A percentile compares a stretch with the other conserved stretches of the same genome.
Evolutionary conservation across 75 land plant species (phyloP).

Genomic region (Larix kaempferi): DNA sequence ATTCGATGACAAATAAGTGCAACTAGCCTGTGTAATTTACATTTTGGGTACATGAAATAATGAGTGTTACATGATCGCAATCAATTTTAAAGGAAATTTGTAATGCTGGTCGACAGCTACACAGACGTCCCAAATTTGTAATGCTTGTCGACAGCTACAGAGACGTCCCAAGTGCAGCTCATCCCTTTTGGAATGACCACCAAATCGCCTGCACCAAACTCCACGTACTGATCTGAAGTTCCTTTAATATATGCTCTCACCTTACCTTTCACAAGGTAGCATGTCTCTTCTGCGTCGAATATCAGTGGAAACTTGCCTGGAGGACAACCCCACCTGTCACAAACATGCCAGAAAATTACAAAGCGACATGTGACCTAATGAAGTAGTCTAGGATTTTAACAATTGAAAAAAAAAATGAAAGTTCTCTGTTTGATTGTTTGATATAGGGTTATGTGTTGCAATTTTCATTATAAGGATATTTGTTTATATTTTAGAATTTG

Average conservation of each 20-base stretch:
- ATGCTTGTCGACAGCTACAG: constrained; percentile 15
- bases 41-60: no score
- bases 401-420: no score
- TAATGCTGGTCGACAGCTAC: constrained; percentile 19
- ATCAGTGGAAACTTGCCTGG: constrained; percentile 65
- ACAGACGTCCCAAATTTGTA: constrained; percentile 19
- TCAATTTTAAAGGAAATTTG: neutral
- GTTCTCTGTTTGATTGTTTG: no score
- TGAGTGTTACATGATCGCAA: no score
- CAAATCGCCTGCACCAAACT: constrained; percentile 32
- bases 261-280: constrained; percentile 57
- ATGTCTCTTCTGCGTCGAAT: constrained; percentile 63
- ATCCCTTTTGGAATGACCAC: constrained; percentile 18
- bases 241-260: constrained; percentile 52
- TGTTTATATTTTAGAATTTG: no score
- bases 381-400: no score
- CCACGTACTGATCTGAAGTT: constrained; percentile 29
- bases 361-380: no score
- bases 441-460: no score
- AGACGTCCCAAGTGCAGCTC: constrained; percentile 20
- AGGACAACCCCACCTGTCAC: constrained; percentile 69
- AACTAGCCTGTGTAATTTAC: no score
- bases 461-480: no score
- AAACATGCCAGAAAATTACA: no score
- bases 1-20: no score